Base-by-base conservation (phyloP, 1,139 yeast species). In the Candida mesenterica region DNA sequence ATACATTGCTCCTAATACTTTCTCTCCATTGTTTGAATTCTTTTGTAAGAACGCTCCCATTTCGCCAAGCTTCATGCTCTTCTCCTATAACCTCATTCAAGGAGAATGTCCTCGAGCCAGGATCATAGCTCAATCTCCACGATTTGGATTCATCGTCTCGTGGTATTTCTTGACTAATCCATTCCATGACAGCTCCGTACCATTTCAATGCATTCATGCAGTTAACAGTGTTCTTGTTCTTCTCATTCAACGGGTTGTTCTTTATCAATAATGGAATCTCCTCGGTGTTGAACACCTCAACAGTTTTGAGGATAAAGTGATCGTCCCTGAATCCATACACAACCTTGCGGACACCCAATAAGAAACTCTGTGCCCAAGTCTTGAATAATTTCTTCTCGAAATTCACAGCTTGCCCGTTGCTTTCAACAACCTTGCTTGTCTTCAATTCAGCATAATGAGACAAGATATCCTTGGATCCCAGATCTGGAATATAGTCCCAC, bases 291-390 rank as follows among this genome's bases (percentile, higher is more conserved):
- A 68, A 89, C 40, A 82, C 78, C 57, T 92, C 97, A 2, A 88
- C 78, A 3, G 82, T 62, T 44, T 73, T 67, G 38, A 94, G 62
- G 18, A 72, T 58, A 34, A 85, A 72, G 28, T 75, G 63, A 19
- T 84, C 84, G 54, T 89, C 95, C 44, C 97, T 72, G 59, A 85
- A 92, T 0, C 97, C 99, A 53, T 87, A 86, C 1, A 86, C 75
- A 3, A 92, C 72, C 42, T 76, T 77, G 8, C 83, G 80, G 13
- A 90, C 74, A 3, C 98, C 98, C 36, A 88, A 70, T 28, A 94
- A 63, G 57, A 90, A 94, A 44, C 95, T 82, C 62, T 90, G 97
- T 3, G 96, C 89, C 99, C 99, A 94, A 0, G 94, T 74, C 42
- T 70, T 77, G 56, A 82, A 77, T 30, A 90, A 59, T 55, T 81